Percentiles rank a stretch among this genome's conserved stretches.
These are phyloP conservation scores for Xylariaceae sp. DNA, from an alignment of 2,329 filamentous ascomycete genomes.

Conservation along the genomic window DNA sequence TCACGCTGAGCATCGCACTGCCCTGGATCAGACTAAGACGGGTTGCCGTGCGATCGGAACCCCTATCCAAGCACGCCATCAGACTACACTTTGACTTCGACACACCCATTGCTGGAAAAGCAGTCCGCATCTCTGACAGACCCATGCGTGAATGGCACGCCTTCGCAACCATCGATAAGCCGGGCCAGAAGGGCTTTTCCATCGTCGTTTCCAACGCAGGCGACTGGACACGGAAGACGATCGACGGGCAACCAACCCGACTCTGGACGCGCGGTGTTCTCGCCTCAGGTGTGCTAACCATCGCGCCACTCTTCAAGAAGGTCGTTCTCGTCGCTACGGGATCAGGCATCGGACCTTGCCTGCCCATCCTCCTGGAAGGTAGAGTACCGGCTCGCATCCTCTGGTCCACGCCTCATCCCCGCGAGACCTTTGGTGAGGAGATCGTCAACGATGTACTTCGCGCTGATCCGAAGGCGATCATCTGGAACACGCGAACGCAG, in stretches of 20 bases:
- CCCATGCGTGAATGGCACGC: slow-evolving; percentile 69
- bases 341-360: slow-evolving; percentile 62
- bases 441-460: slow-evolving; percentile 51
- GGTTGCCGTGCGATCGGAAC: slow-evolving; percentile 59
- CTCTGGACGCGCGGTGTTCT: slow-evolving; percentile 66
- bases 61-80: slow-evolving; percentile 66
- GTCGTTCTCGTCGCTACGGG: slow-evolving; percentile 66
- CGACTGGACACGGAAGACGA: slow-evolving; percentile 65
- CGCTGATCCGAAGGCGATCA: slow-evolving; percentile 57
- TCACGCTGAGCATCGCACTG: slow-evolving; percentile 60
- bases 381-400: slow-evolving; percentile 57
- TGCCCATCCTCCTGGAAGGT: slow-evolving; percentile 19
- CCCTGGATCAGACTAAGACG: slow-evolving; percentile 70
- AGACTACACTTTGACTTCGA: slow-evolving; percentile 64
- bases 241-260: slow-evolving; percentile 54
- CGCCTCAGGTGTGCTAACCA: slow-evolving; percentile 61
- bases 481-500: slow-evolving; percentile 59
- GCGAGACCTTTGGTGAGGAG: slow-evolving; percentile 55
- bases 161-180: slow-evolving; percentile 62
- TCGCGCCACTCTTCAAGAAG: slow-evolving; percentile 60
- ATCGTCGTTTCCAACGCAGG: slow-evolving; percentile 67
- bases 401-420: slow-evolving; percentile 61
- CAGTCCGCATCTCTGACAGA: slow-evolving; percentile 54
- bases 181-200: slow-evolving; percentile 51
- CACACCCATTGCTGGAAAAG: slow-evolving; percentile 51